These are phyloP conservation scores for Agapanthus africanus DNA, from an alignment of 106 monocot species.

Conservation along the genomic window DNA sequence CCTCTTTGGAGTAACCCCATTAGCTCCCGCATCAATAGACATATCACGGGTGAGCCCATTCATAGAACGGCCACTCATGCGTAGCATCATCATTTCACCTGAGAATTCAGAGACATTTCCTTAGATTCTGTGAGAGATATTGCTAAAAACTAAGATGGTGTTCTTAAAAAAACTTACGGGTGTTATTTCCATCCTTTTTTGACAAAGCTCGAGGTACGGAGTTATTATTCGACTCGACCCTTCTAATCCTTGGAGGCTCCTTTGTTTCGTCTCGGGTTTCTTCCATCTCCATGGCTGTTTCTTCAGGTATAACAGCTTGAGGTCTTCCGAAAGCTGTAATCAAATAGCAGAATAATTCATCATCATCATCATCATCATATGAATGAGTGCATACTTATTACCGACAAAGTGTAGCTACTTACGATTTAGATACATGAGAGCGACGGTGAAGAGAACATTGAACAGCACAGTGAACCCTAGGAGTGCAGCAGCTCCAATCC, in stretches of 20 bases:
- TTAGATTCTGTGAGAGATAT: no score
- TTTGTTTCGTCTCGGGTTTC: conserved; percentile 15
- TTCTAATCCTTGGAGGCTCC: conserved; percentile 14
- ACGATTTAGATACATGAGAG: conserved; percentile 80
- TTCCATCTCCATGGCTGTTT: conserved; percentile 40
- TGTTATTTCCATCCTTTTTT: conserved; percentile 21
- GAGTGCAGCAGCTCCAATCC: conserved; percentile 73
- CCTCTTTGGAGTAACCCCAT: conserved; percentile 32
- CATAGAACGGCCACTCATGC: conserved; percentile 16
- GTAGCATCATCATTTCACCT: conserved; percentile 37
- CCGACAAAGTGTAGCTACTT: no score
- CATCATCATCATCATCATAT: no score
- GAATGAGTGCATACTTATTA: no score
- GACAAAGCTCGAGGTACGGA: conserved; percentile 21
- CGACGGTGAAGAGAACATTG: conserved; percentile 83
- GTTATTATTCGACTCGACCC: conserved; percentile 13
- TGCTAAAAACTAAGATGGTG: no score
- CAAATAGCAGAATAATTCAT: no score
- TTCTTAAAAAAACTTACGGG: conserved; percentile 15
- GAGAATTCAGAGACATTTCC: no score
- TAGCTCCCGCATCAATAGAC: conserved; percentile 24
- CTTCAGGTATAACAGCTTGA: conserved; percentile 62
- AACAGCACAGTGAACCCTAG: conserved; percentile 75
- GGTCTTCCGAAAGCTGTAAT: conserved; percentile 50
- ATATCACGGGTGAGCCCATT: conserved; percentile 18